Conservation (phyloP, 2,329 filamentous ascomycete genomes). For the Calycina herbarum region DNA sequence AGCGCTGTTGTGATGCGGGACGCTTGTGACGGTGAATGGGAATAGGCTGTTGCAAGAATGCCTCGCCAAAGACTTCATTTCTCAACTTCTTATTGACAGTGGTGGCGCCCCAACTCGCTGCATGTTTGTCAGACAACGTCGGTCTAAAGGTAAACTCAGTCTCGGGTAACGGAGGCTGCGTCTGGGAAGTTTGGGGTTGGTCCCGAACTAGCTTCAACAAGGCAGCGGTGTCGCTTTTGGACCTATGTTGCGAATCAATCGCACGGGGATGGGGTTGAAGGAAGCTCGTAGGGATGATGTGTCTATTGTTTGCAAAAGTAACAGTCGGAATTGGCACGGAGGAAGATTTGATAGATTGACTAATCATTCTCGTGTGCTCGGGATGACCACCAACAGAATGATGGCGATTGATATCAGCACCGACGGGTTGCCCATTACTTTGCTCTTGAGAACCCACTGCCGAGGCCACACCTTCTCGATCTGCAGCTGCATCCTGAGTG, state of each 20-base stretch:
- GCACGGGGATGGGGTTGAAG: conserved; percentile 60
- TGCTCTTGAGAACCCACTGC: conserved; percentile 32
- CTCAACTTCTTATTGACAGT: conserved; percentile 85
- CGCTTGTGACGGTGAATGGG: conserved; percentile 75
- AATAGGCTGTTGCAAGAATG: conserved; percentile 81
- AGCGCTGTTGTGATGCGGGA: conserved; percentile 62
- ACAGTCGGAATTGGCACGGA: conserved; percentile 78
- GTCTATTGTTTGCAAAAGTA: conserved; percentile 89
- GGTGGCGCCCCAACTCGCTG: conserved; percentile 83
- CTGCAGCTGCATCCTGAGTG: conserved; percentile 43
- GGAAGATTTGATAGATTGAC: conserved; percentile 72
- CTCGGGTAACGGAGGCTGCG: conserved; percentile 22
- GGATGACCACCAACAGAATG: conserved; percentile 36
- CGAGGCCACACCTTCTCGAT: conserved; percentile 17
- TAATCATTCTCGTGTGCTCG: conserved; percentile 51
- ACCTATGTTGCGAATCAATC: conserved; percentile 30
- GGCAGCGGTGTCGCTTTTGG: conserved; percentile 27
- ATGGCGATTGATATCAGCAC: conserved; percentile 15
- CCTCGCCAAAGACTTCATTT: conserved; percentile 90
- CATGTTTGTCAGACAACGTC: conserved; percentile 54
- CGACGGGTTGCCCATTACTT: conserved; percentile 13
- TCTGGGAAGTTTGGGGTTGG: conserved; percentile 26
- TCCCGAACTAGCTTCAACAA: conserved; percentile 40
- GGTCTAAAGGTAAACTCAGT: conserved; percentile 39
- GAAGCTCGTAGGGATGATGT: conserved; percentile 85